These are phyloP conservation scores for Cinnamomum micranthum DNA, from an alignment of 164 flowering plant genomes.

Conservation along the genomic window DNA sequence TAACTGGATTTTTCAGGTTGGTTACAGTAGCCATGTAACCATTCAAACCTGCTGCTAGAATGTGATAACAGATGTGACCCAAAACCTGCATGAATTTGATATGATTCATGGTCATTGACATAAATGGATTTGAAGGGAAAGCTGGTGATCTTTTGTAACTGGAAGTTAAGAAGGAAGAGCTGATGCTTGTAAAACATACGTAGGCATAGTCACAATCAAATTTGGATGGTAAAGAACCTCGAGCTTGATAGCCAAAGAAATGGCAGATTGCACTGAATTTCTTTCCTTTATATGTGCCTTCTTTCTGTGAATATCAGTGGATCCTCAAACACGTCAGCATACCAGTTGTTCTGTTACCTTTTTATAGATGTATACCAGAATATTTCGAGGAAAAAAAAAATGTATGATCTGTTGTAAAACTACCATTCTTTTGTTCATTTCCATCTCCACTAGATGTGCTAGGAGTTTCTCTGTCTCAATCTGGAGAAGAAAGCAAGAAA, in stretches of 20 bases:
- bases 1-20: slow-evolving; percentile 85
- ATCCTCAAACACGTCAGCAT: slow-evolving; percentile 1
- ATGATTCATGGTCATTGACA: slow-evolving; percentile 2
- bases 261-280: slow-evolving; percentile 98
- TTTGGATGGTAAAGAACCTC: slow-evolving; percentile 94
- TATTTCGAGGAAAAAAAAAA: background rate
- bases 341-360: no score
- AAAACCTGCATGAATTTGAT: slow-evolving; percentile 59
- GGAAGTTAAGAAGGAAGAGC: background rate
- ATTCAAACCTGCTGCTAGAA: slow-evolving; percentile 93
- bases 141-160: no score
- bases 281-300: slow-evolving; percentile 96
- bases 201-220: slow-evolving; percentile 98
- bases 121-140: background rate
- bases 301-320: slow-evolving; percentile 60
- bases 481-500: slow-evolving; percentile 34
- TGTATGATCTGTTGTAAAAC: slow-evolving; percentile 4
- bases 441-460: slow-evolving; percentile 94
- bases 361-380: background rate
- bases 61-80: slow-evolving; percentile 91
- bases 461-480: slow-evolving; percentile 97
- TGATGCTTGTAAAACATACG: slow-evolving; percentile 40
- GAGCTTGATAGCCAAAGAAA: slow-evolving; percentile 98
- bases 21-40: slow-evolving; percentile 98
- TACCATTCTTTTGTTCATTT: slow-evolving; percentile 87